Evolutionary conservation across 2,329 filamentous ascomycete genomes (phyloP).

Genomic region (Aspergillus pseudonomiae): DNA sequence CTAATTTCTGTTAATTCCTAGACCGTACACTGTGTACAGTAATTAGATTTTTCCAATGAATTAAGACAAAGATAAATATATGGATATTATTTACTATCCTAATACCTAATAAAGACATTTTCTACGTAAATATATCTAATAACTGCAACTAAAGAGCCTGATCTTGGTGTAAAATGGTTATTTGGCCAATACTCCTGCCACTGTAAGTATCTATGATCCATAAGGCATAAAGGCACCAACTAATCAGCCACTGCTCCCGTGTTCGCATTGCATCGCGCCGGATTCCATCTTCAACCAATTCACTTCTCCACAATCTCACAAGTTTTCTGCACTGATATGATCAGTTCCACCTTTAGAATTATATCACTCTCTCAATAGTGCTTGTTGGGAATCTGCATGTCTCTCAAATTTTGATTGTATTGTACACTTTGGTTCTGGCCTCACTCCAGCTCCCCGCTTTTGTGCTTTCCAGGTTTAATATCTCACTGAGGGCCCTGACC

Average conservation of each 20-base stretch:
- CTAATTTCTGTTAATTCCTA: not conserved
- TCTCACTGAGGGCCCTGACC: not conserved
- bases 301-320: not conserved
- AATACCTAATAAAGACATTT: not conserved
- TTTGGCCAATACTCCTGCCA: not conserved
- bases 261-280: slow-evolving; percentile 24
- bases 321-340: not conserved
- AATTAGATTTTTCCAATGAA: not conserved
- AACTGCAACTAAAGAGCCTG: not conserved
- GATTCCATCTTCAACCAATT: slow-evolving; percentile 12
- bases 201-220: not conserved
- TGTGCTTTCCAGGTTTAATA: slow-evolving; percentile 2
- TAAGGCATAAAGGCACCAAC: slow-evolving; percentile 24
- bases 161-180: not conserved
- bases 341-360: not conserved
- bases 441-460: slow-evolving; percentile 5
- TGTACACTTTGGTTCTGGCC: not conserved
- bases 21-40: not conserved
- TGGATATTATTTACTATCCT: not conserved
- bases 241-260: slow-evolving; percentile 17
- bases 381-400: too few relatives aligned
- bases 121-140: not conserved
- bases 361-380: not conserved
- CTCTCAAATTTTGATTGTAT: not conserved
- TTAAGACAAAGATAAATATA: not conserved